Percentiles rank a stretch among this genome's conserved stretches.
Evolutionary conservation across 148 eudicot species (phyloP).

Genomic region (Amaranthus hypochondriacus): DNA sequence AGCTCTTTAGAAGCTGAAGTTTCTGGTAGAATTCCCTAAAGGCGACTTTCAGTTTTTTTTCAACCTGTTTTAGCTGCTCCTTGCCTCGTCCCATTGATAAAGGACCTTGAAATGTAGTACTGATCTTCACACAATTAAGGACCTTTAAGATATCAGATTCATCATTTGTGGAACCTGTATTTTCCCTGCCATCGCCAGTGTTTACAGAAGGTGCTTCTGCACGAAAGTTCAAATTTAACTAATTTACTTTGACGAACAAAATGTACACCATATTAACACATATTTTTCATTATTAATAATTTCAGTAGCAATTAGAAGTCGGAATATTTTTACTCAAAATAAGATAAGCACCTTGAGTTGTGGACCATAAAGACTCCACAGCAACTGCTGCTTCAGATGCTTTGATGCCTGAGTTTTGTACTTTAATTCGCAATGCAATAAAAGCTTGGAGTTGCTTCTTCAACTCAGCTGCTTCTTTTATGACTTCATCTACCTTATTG

Average conservation of each 20-base stretch:
- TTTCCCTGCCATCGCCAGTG: conserved; percentile 9
- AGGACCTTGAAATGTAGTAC: conserved; percentile 47
- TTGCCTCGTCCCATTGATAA: conserved; percentile 53
- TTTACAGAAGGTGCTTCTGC: conserved; percentile 19
- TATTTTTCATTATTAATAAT: background rate
- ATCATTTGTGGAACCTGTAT: background rate
- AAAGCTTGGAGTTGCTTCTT: conserved; percentile 69
- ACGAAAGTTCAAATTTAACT: background rate
- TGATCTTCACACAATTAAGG: conserved; percentile 56
- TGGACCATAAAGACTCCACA: conserved; percentile 17
- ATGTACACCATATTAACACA: background rate
- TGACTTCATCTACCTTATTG: conserved; percentile 61
- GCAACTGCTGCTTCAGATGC: conserved; percentile 22
- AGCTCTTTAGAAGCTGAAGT: conserved; percentile 57
- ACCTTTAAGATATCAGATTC: conserved; percentile 37
- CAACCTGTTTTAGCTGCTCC: conserved; percentile 55
- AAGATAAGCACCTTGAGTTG: conserved; percentile 27
- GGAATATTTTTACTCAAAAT: conserved; percentile 4
- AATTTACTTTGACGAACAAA: background rate
- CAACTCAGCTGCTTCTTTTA: conserved; percentile 43
- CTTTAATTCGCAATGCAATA: conserved; percentile 59
- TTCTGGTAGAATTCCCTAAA: conserved; percentile 62
- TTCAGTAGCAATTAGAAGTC: background rate
- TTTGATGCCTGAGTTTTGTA: conserved; percentile 38
- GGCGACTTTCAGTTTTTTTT: conserved; percentile 48